Percentiles rank a stretch among this genome's conserved stretches.
phyloP scores from a whole-genome alignment of 2,329 filamentous ascomycete species.

The Hymenoscyphus occultus region DNA sequence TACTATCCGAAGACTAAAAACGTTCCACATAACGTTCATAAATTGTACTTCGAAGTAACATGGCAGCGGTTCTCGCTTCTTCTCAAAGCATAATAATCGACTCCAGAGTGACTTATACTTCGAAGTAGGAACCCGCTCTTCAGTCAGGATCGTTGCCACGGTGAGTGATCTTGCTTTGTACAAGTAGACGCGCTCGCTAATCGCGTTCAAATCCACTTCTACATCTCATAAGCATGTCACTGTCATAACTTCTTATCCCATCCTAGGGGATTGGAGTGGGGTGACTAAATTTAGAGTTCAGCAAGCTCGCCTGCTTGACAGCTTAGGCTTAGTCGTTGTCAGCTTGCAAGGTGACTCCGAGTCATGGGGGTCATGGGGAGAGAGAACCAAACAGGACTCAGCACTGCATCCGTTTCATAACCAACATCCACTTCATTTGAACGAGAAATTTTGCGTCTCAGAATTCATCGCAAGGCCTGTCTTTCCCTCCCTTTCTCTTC shows the following conservation, averaged over 20 bases:
- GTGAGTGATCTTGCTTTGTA: background rate
- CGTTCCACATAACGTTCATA: background rate
- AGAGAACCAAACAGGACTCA: constrained; percentile 1
- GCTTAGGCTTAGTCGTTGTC: background rate
- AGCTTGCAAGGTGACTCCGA: background rate
- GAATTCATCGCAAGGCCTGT: background rate
- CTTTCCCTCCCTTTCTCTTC: background rate
- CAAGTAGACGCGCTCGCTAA: background rate
- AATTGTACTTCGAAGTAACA: background rate
- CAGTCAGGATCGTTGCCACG: background rate
- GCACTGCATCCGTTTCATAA: background rate
- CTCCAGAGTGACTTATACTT: background rate
- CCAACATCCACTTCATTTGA: background rate
- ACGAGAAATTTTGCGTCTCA: constrained; percentile 2
- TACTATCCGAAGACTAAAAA: too few species aligned
- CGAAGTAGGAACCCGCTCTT: background rate
- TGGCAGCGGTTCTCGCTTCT: background rate
- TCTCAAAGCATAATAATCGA: background rate
- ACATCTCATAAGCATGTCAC: background rate
- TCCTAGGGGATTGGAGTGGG: too few species aligned
- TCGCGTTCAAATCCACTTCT: background rate
- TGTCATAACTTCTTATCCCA: too few species aligned
- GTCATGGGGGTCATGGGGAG: constrained; percentile 1
- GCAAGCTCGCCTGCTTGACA: background rate
- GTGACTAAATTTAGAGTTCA: constrained; percentile 1